phyloP scores from a whole-genome alignment of 148 eudicot species.

The Dysphania ambrosioides region DNA sequence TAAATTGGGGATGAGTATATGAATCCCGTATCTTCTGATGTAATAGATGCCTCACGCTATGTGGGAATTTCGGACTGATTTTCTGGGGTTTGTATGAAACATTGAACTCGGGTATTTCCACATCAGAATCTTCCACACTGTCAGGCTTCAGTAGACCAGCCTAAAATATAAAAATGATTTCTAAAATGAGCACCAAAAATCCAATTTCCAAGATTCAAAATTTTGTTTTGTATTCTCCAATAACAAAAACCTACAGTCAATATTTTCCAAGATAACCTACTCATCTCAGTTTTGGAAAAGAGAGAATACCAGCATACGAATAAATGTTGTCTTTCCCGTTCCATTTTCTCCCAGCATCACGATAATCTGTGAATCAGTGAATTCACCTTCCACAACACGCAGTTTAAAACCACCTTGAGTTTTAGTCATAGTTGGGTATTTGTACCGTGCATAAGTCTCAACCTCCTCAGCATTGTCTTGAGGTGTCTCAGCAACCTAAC shows the following conservation, averaged over 20 bases:
- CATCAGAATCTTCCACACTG: constrained; percentile 60
- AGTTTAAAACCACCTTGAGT: constrained; percentile 84
- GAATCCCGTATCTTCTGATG: constrained; percentile 83
- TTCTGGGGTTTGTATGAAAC: constrained; percentile 97
- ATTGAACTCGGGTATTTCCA: constrained; percentile 80
- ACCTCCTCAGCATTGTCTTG: constrained; percentile 90
- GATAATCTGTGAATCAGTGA: constrained; percentile 90
- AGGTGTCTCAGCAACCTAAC: constrained; percentile 88
- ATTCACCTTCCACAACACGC: constrained; percentile 76
- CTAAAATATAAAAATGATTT: constrained; percentile 36
- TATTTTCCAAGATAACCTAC: neutral
- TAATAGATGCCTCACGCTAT: constrained; percentile 59
- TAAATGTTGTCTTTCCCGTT: constrained; percentile 93
- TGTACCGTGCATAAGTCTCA: constrained; percentile 85
- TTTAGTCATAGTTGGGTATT: constrained; percentile 81
- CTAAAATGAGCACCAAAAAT: neutral
- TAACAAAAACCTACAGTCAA: neutral
- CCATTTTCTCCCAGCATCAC: constrained; percentile 99
- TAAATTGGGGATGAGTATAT: constrained; percentile 80
- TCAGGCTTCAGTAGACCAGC: constrained; percentile 93
- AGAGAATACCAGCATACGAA: constrained; percentile 78
- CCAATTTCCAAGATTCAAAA: neutral
- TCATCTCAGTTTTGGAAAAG: constrained; percentile 1
- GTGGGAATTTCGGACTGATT: constrained; percentile 77
- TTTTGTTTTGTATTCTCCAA: neutral